Conservation (phyloP, 179 eudicot genomes). For the Monotropa hypopitys region DNA sequence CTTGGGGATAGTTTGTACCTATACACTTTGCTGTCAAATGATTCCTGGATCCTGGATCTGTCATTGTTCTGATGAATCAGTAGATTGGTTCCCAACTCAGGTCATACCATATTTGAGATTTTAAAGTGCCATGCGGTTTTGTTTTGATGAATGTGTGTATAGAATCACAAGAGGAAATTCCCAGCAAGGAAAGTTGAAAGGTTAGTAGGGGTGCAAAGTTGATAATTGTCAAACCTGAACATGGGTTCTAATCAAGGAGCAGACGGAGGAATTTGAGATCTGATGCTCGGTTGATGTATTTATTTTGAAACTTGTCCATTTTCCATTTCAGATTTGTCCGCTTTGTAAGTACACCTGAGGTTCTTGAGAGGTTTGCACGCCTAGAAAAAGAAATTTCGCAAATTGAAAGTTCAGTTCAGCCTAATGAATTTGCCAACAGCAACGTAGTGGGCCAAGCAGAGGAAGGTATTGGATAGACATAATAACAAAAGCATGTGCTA, state of each 20-base stretch:
- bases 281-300: background rate
- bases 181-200: background rate
- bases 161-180: background rate
- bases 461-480: slow-evolving; percentile 24
- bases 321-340: slow-evolving; percentile 36
- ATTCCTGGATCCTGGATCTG: background rate
- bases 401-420: slow-evolving; percentile 37
- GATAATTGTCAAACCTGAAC: background rate
- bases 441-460: slow-evolving; percentile 13
- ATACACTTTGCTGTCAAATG: background rate
- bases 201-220: background rate
- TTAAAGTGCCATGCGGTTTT: background rate
- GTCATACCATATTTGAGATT: background rate
- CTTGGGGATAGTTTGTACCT: background rate
- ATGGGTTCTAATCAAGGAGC: background rate
- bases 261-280: background rate
- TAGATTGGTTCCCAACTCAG: background rate
- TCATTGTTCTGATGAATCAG: background rate
- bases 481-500: background rate
- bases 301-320: background rate
- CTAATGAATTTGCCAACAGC: slow-evolving; percentile 16
- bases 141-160: background rate
- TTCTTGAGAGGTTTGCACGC: slow-evolving; percentile 43
- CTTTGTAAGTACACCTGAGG: slow-evolving; percentile 46
- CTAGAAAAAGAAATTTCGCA: slow-evolving; percentile 38